A percentile compares a stretch with the other conserved stretches of the same genome.
phyloP scores from a whole-genome alignment of 306 rosid species.

The Gillenia trifoliata region DNA sequence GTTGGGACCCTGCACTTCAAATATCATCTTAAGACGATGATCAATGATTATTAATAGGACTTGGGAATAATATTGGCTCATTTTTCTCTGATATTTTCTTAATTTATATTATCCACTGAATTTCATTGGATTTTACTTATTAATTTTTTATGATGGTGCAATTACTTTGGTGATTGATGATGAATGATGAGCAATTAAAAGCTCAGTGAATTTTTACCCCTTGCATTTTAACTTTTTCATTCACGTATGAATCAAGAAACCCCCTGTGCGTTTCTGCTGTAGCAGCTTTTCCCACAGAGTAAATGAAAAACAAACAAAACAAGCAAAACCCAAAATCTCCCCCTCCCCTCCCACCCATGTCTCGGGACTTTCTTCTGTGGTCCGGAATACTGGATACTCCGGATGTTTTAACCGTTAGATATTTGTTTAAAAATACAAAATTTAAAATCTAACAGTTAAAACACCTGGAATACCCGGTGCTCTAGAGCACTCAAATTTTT shows the following conservation, averaged over 20 bases:
- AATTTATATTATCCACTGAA: not conserved
- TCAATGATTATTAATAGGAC: slow-evolving; percentile 1
- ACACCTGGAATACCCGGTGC: too few species aligned
- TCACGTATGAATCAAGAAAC: not conserved
- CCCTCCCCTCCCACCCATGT: not conserved
- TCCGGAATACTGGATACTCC: too few species aligned
- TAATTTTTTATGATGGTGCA: too few species aligned
- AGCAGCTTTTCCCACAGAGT: not conserved
- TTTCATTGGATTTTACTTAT: not conserved
- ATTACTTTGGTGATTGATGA: not conserved
- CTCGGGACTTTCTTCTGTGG: too few species aligned
- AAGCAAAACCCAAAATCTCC: not conserved
- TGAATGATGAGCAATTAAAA: not conserved
- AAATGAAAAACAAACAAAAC: slow-evolving; percentile 1
- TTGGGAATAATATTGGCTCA: not conserved
- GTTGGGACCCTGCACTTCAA: not conserved
- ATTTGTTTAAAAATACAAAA: too few species aligned
- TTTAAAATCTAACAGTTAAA: too few species aligned
- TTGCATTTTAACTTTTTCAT: not conserved
- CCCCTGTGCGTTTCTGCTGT: not conserved
- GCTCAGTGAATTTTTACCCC: not conserved
- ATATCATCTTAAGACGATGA: not conserved
- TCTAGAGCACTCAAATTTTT: too few species aligned
- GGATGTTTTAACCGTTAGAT: too few species aligned
- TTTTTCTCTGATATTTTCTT: not conserved